Conservation (phyloP, 108 stramenopile genomes). For the Tribonema minus region DNA sequence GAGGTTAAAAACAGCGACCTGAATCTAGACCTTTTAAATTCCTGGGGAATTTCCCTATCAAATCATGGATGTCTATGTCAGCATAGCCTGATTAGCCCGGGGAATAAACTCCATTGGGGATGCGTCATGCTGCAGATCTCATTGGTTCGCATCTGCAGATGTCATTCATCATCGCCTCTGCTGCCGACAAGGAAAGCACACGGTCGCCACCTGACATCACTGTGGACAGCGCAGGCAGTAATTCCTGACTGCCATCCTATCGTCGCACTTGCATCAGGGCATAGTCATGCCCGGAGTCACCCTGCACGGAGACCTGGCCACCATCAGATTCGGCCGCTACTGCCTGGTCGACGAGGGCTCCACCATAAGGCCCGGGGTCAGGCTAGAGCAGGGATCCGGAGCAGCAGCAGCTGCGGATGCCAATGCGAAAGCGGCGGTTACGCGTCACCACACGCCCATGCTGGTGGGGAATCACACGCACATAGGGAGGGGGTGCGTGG, state of each 20-base stretch:
- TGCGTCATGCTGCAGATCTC: not conserved
- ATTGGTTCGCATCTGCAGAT: not conserved
- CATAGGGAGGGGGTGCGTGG: slow-evolving; percentile 26
- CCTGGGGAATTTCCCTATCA: too few relatives aligned
- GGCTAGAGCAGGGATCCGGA: not conserved
- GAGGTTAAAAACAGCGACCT: too few relatives aligned
- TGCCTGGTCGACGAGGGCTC: slow-evolving; percentile 40
- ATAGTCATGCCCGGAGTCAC: slow-evolving; percentile 41
- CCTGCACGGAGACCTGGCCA: slow-evolving; percentile 41
- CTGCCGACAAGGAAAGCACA: not conserved
- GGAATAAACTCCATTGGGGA: not conserved
- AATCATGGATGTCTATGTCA: too few relatives aligned
- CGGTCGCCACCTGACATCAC: too few relatives aligned
- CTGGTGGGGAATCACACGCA: slow-evolving; percentile 14
- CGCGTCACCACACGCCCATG: slow-evolving; percentile 29
- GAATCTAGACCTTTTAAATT: too few relatives aligned
- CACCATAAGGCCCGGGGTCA: slow-evolving; percentile 35
- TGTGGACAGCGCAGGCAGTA: not conserved
- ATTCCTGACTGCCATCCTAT: not conserved
- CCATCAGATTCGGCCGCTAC: slow-evolving; percentile 34
- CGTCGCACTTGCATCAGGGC: not conserved
- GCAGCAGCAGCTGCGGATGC: not conserved
- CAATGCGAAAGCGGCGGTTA: not conserved
- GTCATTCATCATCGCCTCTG: not conserved
- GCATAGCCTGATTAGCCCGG: too few relatives aligned